These are phyloP conservation scores for Candida tropicalis DNA, from an alignment of 1,139 yeast genomes.

Conservation along the genomic window DNA sequence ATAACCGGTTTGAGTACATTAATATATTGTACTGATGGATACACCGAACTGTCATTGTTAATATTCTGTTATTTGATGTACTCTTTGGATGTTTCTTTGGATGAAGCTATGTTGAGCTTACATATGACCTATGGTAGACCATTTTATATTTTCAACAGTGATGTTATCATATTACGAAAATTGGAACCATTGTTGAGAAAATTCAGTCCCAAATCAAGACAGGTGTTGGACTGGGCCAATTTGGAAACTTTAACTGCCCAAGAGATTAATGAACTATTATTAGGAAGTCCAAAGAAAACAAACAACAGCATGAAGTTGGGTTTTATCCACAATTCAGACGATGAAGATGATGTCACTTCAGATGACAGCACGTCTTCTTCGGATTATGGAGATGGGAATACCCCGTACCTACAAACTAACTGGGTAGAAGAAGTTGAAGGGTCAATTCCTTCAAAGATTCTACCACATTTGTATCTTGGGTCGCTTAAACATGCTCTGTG, in stretches of 20 bases:
- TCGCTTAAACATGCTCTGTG: constrained; percentile 81
- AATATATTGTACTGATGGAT: constrained; percentile 86
- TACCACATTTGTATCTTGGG: constrained; percentile 86
- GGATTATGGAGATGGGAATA: constrained; percentile 11
- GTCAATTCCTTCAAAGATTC: constrained; percentile 69
- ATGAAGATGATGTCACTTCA: constrained; percentile 3
- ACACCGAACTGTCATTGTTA: constrained; percentile 83
- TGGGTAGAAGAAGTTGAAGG: constrained; percentile 58
- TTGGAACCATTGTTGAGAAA: constrained; percentile 61
- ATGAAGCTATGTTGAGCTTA: constrained; percentile 56
- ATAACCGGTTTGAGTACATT: constrained; percentile 34
- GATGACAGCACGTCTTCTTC: constrained; percentile 4
- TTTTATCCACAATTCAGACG: constrained; percentile 10
- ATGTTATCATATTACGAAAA: constrained; percentile 64
- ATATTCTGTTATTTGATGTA: constrained; percentile 73
- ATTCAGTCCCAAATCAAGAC: constrained; percentile 49
- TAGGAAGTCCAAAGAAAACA: constrained; percentile 20
- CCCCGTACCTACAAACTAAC: constrained; percentile 13
- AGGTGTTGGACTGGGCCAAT: constrained; percentile 22
- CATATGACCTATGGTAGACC: constrained; percentile 74
- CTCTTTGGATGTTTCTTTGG: constrained; percentile 55
- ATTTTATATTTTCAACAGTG: constrained; percentile 79
- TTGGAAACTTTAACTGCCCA: constrained; percentile 31
- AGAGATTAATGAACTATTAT: constrained; percentile 39
- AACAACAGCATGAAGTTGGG: constrained; percentile 20